These are phyloP conservation scores for Euphorbia schlechtendalii DNA, from an alignment of 441 rosid species.

Conservation along the genomic window DNA sequence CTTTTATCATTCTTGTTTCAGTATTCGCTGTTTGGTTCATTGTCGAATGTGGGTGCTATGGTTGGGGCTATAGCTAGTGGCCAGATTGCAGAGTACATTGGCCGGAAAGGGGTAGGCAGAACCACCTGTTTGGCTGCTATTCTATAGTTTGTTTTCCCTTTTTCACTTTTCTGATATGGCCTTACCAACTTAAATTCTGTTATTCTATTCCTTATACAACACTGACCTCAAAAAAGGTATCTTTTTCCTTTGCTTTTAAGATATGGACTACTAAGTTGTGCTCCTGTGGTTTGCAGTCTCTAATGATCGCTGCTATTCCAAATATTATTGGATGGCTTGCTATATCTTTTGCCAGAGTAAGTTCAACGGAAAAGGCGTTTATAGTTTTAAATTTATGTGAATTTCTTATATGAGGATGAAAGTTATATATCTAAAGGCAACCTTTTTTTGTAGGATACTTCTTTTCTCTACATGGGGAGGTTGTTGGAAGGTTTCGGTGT, in stretches of 20 bases:
- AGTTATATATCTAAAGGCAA: conserved; percentile 5
- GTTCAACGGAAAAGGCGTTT: conserved; percentile 20
- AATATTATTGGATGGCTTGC: conserved; percentile 93
- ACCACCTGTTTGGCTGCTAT: not conserved
- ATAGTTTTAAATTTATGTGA: not conserved
- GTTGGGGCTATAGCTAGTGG: conserved; percentile 91
- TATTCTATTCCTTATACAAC: too few species aligned
- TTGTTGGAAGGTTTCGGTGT: conserved; percentile 93
- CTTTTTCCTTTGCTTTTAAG: not conserved
- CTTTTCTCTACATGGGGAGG: conserved; percentile 94
- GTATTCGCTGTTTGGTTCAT: conserved; percentile 78
- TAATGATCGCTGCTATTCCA: conserved; percentile 90
- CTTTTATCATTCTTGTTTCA: conserved; percentile 24
- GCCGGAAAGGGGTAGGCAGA: conserved; percentile 71
- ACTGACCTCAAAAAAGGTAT: too few species aligned
- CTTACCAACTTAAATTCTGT: too few species aligned
- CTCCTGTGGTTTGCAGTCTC: conserved; percentile 10
- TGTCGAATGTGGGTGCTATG: conserved; percentile 94
- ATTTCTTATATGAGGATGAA: conserved; percentile 9
- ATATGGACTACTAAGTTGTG: not conserved
- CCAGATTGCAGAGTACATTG: conserved; percentile 81
- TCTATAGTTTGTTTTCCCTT: too few species aligned
- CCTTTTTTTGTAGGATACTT: conserved; percentile 51
- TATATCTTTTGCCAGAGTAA: conserved; percentile 83
- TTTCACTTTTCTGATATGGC: too few species aligned